Evolutionary conservation across 2,329 filamentous ascomycete genomes (phyloP), one percentile per base, ranked within the genome.

Genomic region (Colletotrichum chrysophilum): DNA sequence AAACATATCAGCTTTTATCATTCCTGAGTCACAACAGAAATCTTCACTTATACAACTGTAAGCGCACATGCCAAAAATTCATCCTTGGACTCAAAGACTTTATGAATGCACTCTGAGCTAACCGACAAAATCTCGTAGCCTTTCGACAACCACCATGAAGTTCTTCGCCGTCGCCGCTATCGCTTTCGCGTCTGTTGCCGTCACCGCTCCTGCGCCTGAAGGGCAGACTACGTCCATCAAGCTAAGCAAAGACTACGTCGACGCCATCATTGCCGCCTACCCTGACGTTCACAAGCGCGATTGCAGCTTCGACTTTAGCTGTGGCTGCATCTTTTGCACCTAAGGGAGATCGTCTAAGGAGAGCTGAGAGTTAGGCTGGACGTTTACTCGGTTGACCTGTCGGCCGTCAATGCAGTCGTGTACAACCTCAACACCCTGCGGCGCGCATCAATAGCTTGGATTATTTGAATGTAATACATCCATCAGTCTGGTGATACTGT

Each of bases 171-270:
- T n/a, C 3, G 34, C 30, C 34, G 9, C 26, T 1, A 3, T 48
- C 24, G 14, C 61, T 0, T 0, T 65, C 5, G 61, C 34, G 7
- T 48, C 61, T 2, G 38, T 66, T 18, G 18, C 64, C 5, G 28
- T 66, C 24, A 34, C 61, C 1, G 61, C 61, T 4, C 61, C 61
- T 21, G 26, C 21, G 13, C 61, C 21, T 2, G 34, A 9, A 1
- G 61, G 32, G 12, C 32, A 43, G 61, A 4, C 61, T 10, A 21
- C 13, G n/a, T 24, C 61, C 0, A 21, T 65, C 24, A 48, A 65
- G 34, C 32, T 65, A 0, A 65, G 61, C 61, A 28, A 65, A 21
- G 61, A 83, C n/a, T 38, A 28, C 61, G 34, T 70, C 55, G 66
- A 70, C 32, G 55, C 66, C 5, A 70, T 70, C 12, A 16, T 43